Evolutionary conservation across 768 basidiomycete species (phyloP).

Genomic region (Rhizopogon sp.): DNA sequence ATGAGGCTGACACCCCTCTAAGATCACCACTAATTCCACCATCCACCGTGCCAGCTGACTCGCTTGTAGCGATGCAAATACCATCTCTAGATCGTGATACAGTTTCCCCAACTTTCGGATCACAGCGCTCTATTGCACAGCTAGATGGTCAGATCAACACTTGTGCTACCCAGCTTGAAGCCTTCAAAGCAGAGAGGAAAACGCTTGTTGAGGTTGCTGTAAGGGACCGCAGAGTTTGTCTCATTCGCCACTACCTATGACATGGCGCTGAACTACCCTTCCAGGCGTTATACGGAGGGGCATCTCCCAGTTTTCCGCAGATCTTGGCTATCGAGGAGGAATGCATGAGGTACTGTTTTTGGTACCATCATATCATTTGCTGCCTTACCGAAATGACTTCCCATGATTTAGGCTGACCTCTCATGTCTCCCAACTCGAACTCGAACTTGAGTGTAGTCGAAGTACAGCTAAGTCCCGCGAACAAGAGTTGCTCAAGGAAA

Average conservation of each 20-base stretch:
- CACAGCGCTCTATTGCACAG: conserved; percentile 17
- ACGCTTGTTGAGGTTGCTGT: conserved; percentile 19
- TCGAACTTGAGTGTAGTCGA: conserved; percentile 23
- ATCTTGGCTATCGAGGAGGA: conserved; percentile 27
- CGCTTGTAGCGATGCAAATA: neutral
- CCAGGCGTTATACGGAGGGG: neutral
- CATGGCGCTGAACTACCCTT: neutral
- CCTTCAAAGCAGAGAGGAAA: conserved; percentile 33
- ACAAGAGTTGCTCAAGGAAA: conserved; percentile 27
- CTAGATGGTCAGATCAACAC: conserved; percentile 33
- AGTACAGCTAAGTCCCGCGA: conserved; percentile 26
- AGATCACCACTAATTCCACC: neutral
- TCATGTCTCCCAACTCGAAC: conserved; percentile 21
- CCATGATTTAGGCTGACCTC: conserved; percentile 23
- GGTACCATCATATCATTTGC: neutral
- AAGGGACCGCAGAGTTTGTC: conserved; percentile 18
- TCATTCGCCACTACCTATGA: neutral
- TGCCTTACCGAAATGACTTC: neutral
- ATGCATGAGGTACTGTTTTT: conserved; percentile 27
- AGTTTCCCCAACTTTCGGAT: neutral
- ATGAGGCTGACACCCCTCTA: neutral
- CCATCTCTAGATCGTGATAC: neutral
- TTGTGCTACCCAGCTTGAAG: conserved; percentile 31
- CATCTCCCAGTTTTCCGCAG: conserved; percentile 14
- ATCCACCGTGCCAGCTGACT: neutral